Evolutionary conservation across 192 early-diverging fungal species (phyloP), one percentile per base, ranked within the genome.

Genomic region (Rhizoclosmatium sp.): DNA sequence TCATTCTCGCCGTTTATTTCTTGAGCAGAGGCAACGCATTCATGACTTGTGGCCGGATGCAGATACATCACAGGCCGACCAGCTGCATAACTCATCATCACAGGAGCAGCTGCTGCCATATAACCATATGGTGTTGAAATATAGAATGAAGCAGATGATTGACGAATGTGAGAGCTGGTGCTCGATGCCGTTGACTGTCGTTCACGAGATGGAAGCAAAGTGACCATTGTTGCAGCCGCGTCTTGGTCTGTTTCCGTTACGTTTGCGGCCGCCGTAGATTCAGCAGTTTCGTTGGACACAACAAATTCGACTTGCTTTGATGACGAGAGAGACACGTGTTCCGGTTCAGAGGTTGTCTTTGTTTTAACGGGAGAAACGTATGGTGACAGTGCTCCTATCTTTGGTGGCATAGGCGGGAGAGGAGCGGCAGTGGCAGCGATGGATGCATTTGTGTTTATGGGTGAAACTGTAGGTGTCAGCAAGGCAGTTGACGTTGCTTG

Each of bases 81-180:
- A 0, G 31, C 31, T 0, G 31, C 31, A 31, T 58, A 58, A 58
- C 12, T 58, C n/a, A 16, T 58, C 54, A 16, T 58, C 54, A 16
- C 54, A 58, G 10, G 10, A 58, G n/a, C 10, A 0, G 64, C 12
- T 12, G 64, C 0, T 39, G 31, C 64, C 10, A 12, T 10, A 1
- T 65, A 65, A 65, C 16, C 64, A 65, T 65, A 21, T 58, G 56
- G 56, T 58, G 56, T 58, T n/a, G 56, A 58, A 58, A 58, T 0
- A 58, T 58, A 58, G 56, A 16, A 58, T n/a, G 56, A n/a, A 12
- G 56, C 21, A n/a, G 12, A 16, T 58, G 56, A 12, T n/a, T 58
- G 14, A 58, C 56, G 12, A 58, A 31, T 31, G 31, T 31, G 31
- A 31, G 31, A 31, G 31, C 31, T 31, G 0, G 31, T 31, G 31